Base-by-base conservation (phyloP, 2,329 filamentous ascomycete species). In the Escovopsis sp. region DNA sequence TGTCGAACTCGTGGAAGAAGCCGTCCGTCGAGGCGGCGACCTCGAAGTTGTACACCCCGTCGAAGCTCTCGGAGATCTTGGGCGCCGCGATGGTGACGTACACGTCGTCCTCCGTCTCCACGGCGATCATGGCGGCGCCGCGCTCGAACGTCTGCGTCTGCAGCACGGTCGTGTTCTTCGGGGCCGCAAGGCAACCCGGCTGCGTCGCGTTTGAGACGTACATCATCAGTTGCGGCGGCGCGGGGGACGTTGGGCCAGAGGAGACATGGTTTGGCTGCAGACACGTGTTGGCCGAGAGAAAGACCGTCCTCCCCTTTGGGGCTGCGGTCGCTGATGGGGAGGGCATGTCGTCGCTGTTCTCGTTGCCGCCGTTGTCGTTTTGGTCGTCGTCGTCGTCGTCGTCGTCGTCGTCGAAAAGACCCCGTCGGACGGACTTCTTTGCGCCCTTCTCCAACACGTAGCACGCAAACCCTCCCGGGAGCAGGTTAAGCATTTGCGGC, bases 231-330 rank as follows among this genome's bases (percentile, higher is more conserved):
- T 93, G 86, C 1, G 81, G 79, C 11, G 81, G 70, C 15, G 1
- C 14, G 12, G 32, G 44, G 40, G n/a, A 21, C 33, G 33, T 35
- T 31, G 2, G 21, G 21, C 15, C 35, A 18, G 19, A 33, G 15
- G 16, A 29, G 19, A 29, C 16, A n/a, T 66, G 62, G 15, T 57
- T 52, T 11, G 88, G 90, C 47, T 92, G 85, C 18, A 72, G 57
- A 55, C 90, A 98, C 1, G 83, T 87, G 45, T 86, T 96, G 30
- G 86, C 75, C 2, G 86, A 86, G 36, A 98, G 68, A 54, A 80
- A 94, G 3, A 96, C 63, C 2, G 59, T 71, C 29, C 57, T 48
- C 3, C 3, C 21, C 9, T 25, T 9, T 9, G 39, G 8, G 45
- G 19, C 15, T n/a, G 30, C 15, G 63, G 13, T 56, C 55, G 17